Evolutionary conservation across 345 rosid species (phyloP).

Genomic region (Luvunga scandens): DNA sequence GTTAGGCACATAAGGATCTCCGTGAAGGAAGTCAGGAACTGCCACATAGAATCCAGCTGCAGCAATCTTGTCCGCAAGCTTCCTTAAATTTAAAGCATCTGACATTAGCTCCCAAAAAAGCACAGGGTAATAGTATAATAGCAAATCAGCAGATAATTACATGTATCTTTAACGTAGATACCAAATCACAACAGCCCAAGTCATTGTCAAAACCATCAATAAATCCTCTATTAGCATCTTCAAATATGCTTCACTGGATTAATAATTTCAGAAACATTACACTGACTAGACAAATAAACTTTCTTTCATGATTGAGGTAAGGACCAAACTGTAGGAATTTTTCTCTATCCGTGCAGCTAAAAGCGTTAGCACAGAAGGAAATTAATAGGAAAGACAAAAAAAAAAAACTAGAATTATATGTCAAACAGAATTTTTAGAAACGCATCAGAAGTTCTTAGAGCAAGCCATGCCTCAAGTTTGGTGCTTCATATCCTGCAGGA

Average conservation of each 20-base stretch:
- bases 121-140: background rate
- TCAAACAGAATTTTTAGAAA: background rate
- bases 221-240: background rate
- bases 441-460: background rate
- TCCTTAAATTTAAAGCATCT: conserved; percentile 34
- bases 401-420: background rate
- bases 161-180: background rate
- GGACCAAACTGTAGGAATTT: background rate
- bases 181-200: background rate
- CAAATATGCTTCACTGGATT: background rate
- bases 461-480: conserved; percentile 60
- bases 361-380: background rate
- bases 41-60: conserved; percentile 66
- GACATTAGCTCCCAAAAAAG: conserved; percentile 2
- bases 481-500: conserved; percentile 81
- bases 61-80: conserved; percentile 79
- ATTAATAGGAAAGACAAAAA: background rate
- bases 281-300: background rate
- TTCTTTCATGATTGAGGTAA: background rate
- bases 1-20: conserved; percentile 55
- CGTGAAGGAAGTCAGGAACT: conserved; percentile 67
- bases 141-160: background rate
- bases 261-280: background rate
- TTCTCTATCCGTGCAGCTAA: background rate
- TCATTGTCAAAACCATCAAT: background rate